Evolutionary conservation across 2,329 filamentous ascomycete genomes (phyloP).

Genomic region (Aspergillus sp.): DNA sequence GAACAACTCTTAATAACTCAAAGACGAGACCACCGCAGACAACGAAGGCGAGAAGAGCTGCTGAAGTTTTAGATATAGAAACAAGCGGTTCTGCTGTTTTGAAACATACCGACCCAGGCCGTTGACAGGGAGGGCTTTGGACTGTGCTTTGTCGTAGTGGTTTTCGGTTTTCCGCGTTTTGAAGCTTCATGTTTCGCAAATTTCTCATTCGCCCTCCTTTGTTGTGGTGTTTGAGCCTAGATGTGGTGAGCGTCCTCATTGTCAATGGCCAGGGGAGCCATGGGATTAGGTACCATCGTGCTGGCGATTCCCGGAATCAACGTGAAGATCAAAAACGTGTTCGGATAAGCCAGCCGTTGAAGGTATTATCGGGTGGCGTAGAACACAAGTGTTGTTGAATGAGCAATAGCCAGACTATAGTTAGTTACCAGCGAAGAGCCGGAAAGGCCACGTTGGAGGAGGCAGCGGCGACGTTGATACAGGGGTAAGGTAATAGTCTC

Average conservation of each 20-base stretch:
- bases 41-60: slow-evolving; percentile 63
- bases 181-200: slow-evolving; percentile 60
- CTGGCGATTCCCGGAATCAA: too few species aligned
- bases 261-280: neutral
- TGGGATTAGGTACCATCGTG: neutral
- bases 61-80: slow-evolving; percentile 15
- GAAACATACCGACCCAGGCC: slow-evolving; percentile 60
- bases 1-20: slow-evolving; percentile 52
- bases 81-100: neutral
- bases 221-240: slow-evolving; percentile 65
- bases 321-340: too few species aligned
- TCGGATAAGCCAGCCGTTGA: too few species aligned
- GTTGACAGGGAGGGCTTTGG: slow-evolving; percentile 56
- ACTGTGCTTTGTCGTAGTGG: slow-evolving; percentile 49
- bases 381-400: neutral
- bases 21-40: slow-evolving; percentile 62
- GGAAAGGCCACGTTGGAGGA: slow-evolving; percentile 7
- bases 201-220: slow-evolving; percentile 63
- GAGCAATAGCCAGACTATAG: neutral
- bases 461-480: neutral
- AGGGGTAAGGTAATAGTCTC: neutral
- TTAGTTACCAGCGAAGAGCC: neutral
- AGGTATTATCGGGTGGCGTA: too few species aligned
- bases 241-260: neutral
- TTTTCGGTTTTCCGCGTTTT: slow-evolving; percentile 58